Base-by-base conservation (phyloP, 805 yeast genomes). In the Starmerella gropengiesseri region DNA sequence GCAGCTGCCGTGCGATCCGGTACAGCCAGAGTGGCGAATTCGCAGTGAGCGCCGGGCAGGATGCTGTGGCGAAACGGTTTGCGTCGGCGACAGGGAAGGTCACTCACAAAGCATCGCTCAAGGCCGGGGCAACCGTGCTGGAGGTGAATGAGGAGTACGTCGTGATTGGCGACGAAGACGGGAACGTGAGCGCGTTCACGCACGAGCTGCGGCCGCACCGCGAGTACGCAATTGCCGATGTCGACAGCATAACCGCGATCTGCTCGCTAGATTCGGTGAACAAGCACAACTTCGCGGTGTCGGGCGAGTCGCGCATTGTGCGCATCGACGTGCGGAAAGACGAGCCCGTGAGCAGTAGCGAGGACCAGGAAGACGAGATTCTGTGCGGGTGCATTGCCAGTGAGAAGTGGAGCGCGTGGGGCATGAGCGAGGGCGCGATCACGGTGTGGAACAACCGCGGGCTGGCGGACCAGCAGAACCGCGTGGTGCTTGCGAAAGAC, bases 321-420 rank as follows among this genome's bases (percentile, higher is more conserved):
- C 79, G 78, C 45, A 69, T 87, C 54, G 96, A 89, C 59, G 68
- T 80, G 3, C 66, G 95, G 37, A 82, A 80, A 52, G 82, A 81
- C 4, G 69, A 77, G 2, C 35, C 35, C 9, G 60, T 79, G 1
- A 62, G 73, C 3, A 70, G 71, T 30, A 77, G 87, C 28, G 97
- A 87, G 49, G 87, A 85, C 57, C 98, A 89, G 63, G 95, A 81
- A 52, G 97, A 89, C 56, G 98, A 89, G 57, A 63, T 89, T n/a
- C 62, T 89, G 32, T 70, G 86, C 43, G 79, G 84, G 54, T 66
- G 82, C 29, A 75, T 78, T 2, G 70, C 75, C 12, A 71, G 70
- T 37, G 82, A 78, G 41, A 77, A 75, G 16, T 70, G 75, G 1
- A 71, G 78, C 3, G 73, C 80, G 4, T 86, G 87, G 52, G 89